phyloP scores from a whole-genome alignment of 306 rosid species.

The Fragaria ananassa region DNA sequence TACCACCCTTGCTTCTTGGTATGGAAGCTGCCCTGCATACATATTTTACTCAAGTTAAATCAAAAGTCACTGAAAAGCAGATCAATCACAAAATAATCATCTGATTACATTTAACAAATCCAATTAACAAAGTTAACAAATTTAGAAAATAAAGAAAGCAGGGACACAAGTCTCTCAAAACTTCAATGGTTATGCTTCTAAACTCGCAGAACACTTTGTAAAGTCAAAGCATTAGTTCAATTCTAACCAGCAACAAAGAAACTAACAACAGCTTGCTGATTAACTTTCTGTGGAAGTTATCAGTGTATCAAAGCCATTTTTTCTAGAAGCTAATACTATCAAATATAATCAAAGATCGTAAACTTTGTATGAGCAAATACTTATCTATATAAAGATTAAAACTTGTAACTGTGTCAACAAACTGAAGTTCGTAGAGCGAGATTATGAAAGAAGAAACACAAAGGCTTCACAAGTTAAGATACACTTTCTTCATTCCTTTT shows the following conservation, averaged over 20 bases:
- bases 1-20: conserved; percentile 51
- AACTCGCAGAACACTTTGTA: not conserved
- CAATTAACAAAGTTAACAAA: not conserved
- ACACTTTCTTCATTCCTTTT: not conserved
- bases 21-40: conserved; percentile 73
- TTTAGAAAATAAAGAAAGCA: not conserved
- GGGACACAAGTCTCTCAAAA: not conserved
- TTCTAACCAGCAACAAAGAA: not conserved
- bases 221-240: not conserved
- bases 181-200: not conserved
- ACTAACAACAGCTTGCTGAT: not conserved
- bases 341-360: not conserved
- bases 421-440: not conserved
- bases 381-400: not conserved
- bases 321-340: not conserved
- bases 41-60: conserved; percentile 4
- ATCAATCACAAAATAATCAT: not conserved
- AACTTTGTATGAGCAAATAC: not conserved
- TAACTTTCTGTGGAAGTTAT: not conserved
- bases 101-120: not conserved
- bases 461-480: not conserved
- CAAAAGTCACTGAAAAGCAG: conserved; percentile 8
- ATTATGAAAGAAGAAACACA: not conserved
- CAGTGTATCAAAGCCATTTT: not conserved
- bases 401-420: not conserved